Evolutionary conservation across 2,329 filamentous ascomycete genomes (phyloP).

Genomic region (Diplodia sapinea): DNA sequence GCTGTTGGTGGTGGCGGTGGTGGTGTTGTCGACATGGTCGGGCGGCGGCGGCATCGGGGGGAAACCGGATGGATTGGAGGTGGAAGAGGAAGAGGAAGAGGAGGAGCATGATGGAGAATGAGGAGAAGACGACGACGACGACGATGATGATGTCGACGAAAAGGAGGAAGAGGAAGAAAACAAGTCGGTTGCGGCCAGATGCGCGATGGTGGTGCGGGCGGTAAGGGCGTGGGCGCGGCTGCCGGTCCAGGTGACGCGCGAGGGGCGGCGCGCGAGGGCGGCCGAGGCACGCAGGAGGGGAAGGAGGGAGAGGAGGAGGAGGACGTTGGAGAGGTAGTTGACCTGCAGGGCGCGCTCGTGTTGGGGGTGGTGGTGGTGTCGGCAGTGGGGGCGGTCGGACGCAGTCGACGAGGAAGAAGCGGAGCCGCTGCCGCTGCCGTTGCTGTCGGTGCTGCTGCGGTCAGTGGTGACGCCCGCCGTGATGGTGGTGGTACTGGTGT

Average conservation of each 20-base stretch:
- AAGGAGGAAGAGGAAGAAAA: too few species aligned
- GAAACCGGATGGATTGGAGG: too few species aligned
- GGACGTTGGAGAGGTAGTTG: conserved; percentile 11
- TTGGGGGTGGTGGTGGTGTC: not conserved
- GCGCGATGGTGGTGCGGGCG: not conserved
- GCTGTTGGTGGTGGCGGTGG: too few species aligned
- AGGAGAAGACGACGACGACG: too few species aligned
- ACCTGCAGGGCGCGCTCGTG: conserved; percentile 7
- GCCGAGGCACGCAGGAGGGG: conserved; percentile 1
- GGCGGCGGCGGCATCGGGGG: too few species aligned
- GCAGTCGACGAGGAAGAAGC: not conserved
- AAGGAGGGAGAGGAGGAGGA: conserved; percentile 2
- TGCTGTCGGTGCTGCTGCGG: not conserved
- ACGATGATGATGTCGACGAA: too few species aligned
- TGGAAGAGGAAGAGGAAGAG: too few species aligned
- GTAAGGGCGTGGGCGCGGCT: conserved; percentile 9
- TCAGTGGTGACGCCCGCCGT: not conserved
- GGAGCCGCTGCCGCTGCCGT: not conserved
- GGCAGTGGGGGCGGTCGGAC: not conserved
- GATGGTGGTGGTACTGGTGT: too few species aligned
- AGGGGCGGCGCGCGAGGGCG: not conserved
- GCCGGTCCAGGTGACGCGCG: conserved; percentile 10
- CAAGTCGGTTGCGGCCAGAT: not conserved
- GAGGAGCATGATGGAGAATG: too few species aligned
- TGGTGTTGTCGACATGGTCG: too few species aligned